A percentile compares a stretch with the other conserved stretches of the same genome.
These are phyloP conservation scores for Suillus weaverae DNA, from an alignment of 768 basidiomycete genomes.

Conservation along the genomic window DNA sequence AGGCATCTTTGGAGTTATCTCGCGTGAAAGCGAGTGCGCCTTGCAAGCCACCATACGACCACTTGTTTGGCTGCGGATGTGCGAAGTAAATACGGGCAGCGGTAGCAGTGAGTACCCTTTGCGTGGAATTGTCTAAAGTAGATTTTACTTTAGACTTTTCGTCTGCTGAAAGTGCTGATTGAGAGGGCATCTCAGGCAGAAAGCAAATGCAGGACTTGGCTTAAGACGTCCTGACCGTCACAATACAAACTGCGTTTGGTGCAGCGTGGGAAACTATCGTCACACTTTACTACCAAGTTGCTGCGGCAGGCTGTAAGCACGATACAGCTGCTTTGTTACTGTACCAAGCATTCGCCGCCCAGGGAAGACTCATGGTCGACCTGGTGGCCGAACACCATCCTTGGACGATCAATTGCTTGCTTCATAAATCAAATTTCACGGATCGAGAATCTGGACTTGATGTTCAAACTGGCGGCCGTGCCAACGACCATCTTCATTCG, in stretches of 20 bases:
- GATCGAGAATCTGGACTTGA: not conserved
- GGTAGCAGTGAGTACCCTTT: conserved; percentile 82
- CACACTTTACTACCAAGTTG: not conserved
- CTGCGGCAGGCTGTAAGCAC: not conserved
- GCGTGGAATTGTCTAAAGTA: conserved; percentile 50
- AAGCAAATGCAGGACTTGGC: not conserved
- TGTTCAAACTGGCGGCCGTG: not conserved
- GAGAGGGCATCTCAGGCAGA: conserved; percentile 61
- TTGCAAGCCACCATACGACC: conserved; percentile 87
- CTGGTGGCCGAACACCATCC: not conserved
- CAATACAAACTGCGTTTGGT: conserved; percentile 4
- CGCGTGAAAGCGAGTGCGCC: conserved; percentile 77
- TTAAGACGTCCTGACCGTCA: conserved; percentile 3
- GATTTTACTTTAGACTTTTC: conserved; percentile 80
- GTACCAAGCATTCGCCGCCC: not conserved
- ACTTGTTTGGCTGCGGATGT: conserved; percentile 68
- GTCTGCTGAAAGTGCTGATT: conserved; percentile 64
- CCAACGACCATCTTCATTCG: not conserved
- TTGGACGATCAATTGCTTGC: not conserved
- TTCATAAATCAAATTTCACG: not conserved
- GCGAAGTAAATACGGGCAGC: conserved; percentile 91
- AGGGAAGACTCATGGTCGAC: not conserved
- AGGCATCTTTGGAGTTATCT: conserved; percentile 55
- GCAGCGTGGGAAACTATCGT: not conserved
- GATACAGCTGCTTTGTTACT: not conserved